phyloP scores from a whole-genome alignment of 345 rosid genomes.

The Populus pruinosa region DNA sequence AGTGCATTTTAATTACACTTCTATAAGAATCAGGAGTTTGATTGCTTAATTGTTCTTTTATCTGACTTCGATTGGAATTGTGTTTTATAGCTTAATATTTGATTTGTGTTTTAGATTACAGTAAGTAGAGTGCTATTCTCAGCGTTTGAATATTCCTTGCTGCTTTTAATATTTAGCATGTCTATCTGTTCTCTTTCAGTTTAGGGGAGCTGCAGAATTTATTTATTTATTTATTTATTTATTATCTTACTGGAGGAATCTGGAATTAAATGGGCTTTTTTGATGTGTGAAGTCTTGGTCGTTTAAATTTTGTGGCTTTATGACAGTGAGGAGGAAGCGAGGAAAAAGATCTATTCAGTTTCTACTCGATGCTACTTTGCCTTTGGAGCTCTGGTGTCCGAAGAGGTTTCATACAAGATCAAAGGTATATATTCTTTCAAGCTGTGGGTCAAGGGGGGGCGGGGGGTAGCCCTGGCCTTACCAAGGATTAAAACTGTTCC shows the following conservation, averaged over 20 bases:
- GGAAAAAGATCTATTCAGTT: constrained; percentile 82
- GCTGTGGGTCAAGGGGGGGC: not conserved
- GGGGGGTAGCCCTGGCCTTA: not conserved
- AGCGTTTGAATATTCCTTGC: not conserved
- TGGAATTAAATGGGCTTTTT: not conserved
- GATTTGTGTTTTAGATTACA: not conserved
- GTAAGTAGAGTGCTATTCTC: no score
- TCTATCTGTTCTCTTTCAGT: not conserved
- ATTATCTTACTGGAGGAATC: no score
- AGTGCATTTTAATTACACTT: not conserved
- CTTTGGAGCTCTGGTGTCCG: constrained; percentile 79
- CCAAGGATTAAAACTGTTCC: not conserved
- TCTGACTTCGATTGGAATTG: not conserved
- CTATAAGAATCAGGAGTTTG: not conserved
- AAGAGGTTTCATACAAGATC: constrained; percentile 63
- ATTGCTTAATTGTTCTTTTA: not conserved
- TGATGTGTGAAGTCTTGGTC: not conserved
- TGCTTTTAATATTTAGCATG: not conserved
- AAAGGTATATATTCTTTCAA: constrained; percentile 48
- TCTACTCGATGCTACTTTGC: constrained; percentile 76
- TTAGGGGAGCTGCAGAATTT: not conserved
- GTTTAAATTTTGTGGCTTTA: not conserved
- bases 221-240: no score
- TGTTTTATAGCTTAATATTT: not conserved
- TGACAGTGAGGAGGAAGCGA: constrained; percentile 79